Evolutionary conservation across 2,329 filamentous ascomycete species (phyloP), one percentile per base, ranked within the genome.

Genomic region (Leptodontidium sp.): DNA sequence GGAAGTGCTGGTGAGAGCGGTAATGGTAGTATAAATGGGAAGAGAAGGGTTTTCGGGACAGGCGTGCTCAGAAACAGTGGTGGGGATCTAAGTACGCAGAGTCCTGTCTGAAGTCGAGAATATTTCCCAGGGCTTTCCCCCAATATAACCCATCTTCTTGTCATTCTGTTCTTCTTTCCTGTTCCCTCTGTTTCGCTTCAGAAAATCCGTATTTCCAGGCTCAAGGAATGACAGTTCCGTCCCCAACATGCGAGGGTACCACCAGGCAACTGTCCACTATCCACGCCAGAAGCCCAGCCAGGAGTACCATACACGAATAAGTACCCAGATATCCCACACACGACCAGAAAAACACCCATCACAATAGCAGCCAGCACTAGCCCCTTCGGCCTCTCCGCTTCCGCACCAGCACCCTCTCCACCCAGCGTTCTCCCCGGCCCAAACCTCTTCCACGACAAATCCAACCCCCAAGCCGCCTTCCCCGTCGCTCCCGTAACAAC

Each of bases 401-500:
- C 65, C 40, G 21, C 52, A 9, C 59, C 40, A 35, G 59, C 40
- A 1, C 53, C 65, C 17, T 67, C 68, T 5, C 64, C 68, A 49
- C 68, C 68, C 40, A 70, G 17, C 3, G 94, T 98, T 69, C 93
- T 95, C 79, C 95, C 98, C 87, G 95, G 93, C 81, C 97, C 97
- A 90, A 97, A 97, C 81, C 96, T 97, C 81, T 98, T 97, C 90
- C 86, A 70, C 38, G 68, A 65, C 49, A 70, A 57, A 38, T 69
- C 67, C 17, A 69, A 4, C 15, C 68, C 68, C 68, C 68, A 70
- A 21, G 68, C 68, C 9, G 53, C 15, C 26, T 38, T 35, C 17
- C 50, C 35, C n/a, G 57, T 21, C 12, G 38, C 58, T 50, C 49
- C 38, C 49, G 32, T 66, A 26, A 38, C 24, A 26, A 24, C 68